Base-by-base conservation (phyloP, 2,329 filamentous ascomycete genomes). In the Fusarium mundagurra region DNA sequence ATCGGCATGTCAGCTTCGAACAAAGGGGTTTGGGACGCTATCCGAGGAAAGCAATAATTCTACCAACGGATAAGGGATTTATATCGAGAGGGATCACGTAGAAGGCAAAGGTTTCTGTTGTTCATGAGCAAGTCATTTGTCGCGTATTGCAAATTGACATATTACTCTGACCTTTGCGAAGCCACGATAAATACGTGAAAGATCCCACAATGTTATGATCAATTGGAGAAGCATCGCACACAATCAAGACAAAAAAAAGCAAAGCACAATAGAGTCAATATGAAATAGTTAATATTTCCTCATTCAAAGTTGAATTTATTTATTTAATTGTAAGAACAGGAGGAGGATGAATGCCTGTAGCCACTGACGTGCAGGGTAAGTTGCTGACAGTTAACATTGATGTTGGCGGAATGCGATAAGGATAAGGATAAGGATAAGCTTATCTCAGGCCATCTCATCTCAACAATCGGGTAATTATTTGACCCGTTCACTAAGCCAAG, bases 61-160 rank as follows among this genome's bases (percentile, higher is more conserved):
- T 17, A 4, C 13, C 3, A 12, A n/a, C 14, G 14, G 27, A 8
- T n/a, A 17, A 4, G 4, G 4, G 45, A 11, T 27, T 14, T 9
- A 0, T 5, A 7, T 6, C 4, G 9, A 8, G 6, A 31, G 2
- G 16, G 5, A 5, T 1, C 20, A 8, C 2, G 0, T n/a, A 0
- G 6, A 27, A 5, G 6, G 3, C 5, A 11, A 31, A 5, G 13
- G 12, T 24, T 18, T 14, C 5, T 5, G 11, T 22, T 10, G 10
- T 10, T 20, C 1, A 4, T 20, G 17, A 29, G 29, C 29, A 29
- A 29, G 12, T 14, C 12, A 20, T 10, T 14, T 20, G 4, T 6
- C 2, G 4, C 3, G 3, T 9, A 47, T 5, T 9, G 18, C 24
- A 8, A 16, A n/a, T n/a, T n/a, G n/a, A n/a, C n/a, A n/a, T n/a